These are phyloP conservation scores for Immersiella caudata DNA, from an alignment of 495 filamentous ascomycete species.

Conservation along the genomic window DNA sequence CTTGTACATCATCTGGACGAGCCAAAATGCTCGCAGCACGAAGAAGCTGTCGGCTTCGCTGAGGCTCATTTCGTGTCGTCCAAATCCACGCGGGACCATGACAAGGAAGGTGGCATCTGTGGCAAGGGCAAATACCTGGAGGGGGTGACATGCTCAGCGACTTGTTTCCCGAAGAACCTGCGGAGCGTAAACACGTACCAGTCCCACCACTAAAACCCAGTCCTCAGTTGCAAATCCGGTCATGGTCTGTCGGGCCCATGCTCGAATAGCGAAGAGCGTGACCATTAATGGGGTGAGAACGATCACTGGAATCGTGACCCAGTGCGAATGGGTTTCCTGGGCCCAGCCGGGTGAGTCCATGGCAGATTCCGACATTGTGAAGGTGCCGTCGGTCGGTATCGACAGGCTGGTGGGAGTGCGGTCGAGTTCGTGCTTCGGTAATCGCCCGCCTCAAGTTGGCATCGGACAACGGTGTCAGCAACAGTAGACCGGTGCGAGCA, in stretches of 20 bases:
- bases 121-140: constrained; percentile 20
- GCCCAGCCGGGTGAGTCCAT: background rate
- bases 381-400: background rate
- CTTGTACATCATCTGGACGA: constrained; percentile 30
- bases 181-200: constrained; percentile 19
- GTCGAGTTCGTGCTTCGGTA: background rate
- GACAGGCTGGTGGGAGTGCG: background rate
- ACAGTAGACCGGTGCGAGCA: background rate
- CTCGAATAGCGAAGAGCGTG: constrained; percentile 16
- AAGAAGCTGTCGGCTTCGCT: background rate
- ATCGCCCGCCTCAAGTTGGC: background rate
- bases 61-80: constrained; percentile 22
- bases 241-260: constrained; percentile 19
- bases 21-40: constrained; percentile 25
- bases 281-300: constrained; percentile 15
- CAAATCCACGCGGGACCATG: constrained; percentile 27
- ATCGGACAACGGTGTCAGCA: background rate
- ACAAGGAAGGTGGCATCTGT: constrained; percentile 23
- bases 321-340: constrained; percentile 12
- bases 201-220: constrained; percentile 30
- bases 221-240: constrained; percentile 30
- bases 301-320: constrained; percentile 20
- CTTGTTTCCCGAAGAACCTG: background rate
- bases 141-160: background rate
- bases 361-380: background rate